A percentile compares a stretch with the other conserved stretches of the same genome.
These are phyloP conservation scores for Acanthamoeba quina DNA, from an alignment of 208 protist genomes.

Conservation along the genomic window DNA sequence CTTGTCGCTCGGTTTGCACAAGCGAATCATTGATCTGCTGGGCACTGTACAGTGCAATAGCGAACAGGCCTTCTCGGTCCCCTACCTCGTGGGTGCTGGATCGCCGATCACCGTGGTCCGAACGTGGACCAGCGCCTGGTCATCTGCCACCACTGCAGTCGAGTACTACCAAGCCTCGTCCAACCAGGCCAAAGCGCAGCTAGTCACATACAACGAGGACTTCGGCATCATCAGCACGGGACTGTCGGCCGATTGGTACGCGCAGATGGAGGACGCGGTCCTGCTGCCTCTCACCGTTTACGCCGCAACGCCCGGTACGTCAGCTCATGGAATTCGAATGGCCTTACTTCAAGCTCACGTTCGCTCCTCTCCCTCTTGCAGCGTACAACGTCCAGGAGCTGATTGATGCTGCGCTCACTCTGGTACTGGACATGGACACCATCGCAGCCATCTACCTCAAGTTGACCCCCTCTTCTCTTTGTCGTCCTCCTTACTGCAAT, in stretches of 20 bases:
- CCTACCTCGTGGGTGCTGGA: background rate
- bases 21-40: background rate
- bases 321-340: background rate
- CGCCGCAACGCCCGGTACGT: background rate
- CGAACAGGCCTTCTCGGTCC: background rate
- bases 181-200: background rate
- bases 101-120: background rate
- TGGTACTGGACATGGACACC: background rate
- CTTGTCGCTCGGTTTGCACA: background rate
- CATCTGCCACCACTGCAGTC: background rate
- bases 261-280: background rate
- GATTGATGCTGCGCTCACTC: background rate
- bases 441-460: background rate
- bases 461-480: too few relatives aligned
- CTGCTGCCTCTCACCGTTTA: background rate
- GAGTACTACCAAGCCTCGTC: background rate
- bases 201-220: background rate
- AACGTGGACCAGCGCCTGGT: background rate
- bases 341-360: background rate
- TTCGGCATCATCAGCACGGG: background rate
- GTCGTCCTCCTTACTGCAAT: too few relatives aligned
- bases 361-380: background rate
- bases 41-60: background rate
- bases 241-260: background rate
- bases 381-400: background rate